Conservation (phyloP, 2,329 filamentous ascomycete genomes). For the Sarocladiaceae sp. region DNA sequence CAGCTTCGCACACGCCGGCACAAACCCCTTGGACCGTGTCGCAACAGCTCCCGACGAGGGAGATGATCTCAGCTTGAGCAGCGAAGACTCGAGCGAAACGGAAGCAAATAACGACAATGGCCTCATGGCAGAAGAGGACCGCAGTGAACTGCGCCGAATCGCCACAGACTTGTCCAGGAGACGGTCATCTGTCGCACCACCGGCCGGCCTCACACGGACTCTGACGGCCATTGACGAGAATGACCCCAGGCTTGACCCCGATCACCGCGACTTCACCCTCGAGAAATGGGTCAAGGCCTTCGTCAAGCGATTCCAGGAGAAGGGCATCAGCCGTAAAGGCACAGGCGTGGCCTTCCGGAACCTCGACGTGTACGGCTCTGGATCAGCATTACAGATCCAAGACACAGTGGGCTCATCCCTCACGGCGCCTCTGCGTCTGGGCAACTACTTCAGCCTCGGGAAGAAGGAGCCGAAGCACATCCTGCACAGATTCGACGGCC, state of each 20-base stretch:
- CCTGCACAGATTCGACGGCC: conserved; percentile 56
- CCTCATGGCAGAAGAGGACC: conserved; percentile 17
- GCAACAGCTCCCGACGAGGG: too few relatives aligned
- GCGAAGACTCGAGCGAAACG: background rate
- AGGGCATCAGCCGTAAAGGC: conserved; percentile 45
- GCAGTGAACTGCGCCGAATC: conserved; percentile 21
- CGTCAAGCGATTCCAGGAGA: conserved; percentile 39
- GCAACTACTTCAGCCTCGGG: conserved; percentile 45
- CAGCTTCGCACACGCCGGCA: too few relatives aligned
- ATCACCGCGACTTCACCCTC: conserved; percentile 32
- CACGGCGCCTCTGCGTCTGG: conserved; percentile 48
- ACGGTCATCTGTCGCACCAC: conserved; percentile 10
- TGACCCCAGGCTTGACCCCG: conserved; percentile 30
- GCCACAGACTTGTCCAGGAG: conserved; percentile 23
- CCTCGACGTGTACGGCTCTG: conserved; percentile 60
- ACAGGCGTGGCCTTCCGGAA: conserved; percentile 60
- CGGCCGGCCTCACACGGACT: conserved; percentile 1
- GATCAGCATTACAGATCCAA: conserved; percentile 61
- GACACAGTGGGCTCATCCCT: conserved; percentile 57
- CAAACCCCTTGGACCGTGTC: too few relatives aligned
- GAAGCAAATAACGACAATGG: background rate
- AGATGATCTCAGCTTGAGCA: too few relatives aligned
- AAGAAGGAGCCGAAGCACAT: conserved; percentile 50
- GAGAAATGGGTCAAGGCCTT: conserved; percentile 34
- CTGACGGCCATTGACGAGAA: conserved; percentile 10